Conservation (phyloP, 169 alveolate genomes). For the Eimeria necatrix region DNA sequence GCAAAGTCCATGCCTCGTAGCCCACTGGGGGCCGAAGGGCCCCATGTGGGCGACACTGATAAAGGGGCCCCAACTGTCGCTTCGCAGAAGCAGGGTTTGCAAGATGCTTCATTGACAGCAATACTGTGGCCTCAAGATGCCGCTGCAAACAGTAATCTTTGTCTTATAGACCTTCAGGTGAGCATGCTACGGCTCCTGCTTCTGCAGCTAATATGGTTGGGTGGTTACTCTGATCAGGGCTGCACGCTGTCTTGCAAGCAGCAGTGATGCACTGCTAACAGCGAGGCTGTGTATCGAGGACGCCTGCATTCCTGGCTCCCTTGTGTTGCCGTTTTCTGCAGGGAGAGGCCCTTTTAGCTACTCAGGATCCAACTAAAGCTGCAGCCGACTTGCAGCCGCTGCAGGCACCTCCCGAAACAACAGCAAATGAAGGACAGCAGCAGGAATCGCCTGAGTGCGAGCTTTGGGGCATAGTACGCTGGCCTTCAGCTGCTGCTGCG, state of each 20-base stretch:
- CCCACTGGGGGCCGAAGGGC: conserved; percentile 46
- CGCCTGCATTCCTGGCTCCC: background rate
- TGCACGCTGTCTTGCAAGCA: background rate
- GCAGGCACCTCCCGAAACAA: background rate
- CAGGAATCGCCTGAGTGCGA: conserved; percentile 43
- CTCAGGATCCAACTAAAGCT: conserved; percentile 30
- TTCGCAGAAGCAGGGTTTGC: background rate
- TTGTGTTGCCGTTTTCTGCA: background rate
- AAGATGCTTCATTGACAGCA: conserved; percentile 14
- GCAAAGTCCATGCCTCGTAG: conserved; percentile 40
- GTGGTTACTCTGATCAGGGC: background rate
- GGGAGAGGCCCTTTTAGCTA: conserved; percentile 63
- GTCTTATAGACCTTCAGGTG: conserved; percentile 55
- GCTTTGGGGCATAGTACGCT: conserved; percentile 36
- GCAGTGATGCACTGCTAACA: background rate
- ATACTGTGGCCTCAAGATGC: conserved; percentile 33
- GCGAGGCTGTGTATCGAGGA: background rate
- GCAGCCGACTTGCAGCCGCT: conserved; percentile 37
- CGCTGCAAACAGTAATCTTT: background rate
- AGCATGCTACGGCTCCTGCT: background rate
- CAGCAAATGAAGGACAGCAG: conserved; percentile 6
- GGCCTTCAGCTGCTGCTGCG: conserved; percentile 75
- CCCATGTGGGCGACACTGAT: background rate
- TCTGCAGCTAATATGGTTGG: background rate
- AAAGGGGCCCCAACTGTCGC: background rate